Evolutionary conservation across 371 early-diverging fungal genomes (phyloP), one percentile per base, ranked within the genome.

Genomic region (Choanephora cucurbitarum): DNA sequence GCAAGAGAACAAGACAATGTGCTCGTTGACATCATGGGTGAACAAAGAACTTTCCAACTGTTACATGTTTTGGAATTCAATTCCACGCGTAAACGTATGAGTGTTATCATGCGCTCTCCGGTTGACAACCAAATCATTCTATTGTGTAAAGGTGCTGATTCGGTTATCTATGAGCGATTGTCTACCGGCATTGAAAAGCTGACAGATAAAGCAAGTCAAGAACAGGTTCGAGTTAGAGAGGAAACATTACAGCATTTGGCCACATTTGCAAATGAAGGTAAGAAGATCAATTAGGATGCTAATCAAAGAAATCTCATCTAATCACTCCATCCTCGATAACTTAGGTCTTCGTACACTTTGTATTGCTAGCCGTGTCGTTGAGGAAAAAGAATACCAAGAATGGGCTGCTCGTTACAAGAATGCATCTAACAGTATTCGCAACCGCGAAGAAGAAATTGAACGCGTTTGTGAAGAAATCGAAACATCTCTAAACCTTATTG

Each of bases 71-170:
- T 94, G 1, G 94, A 94, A 66, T 94, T 94, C 65, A 91, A 90
- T 53, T 91, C 91, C 37, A 87, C 83, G n/a, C 74, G 94, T 39
- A 94, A 93, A 67, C 83, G 94, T 44, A 93, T 93, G 94, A 89
- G 91, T 19, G 84, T 92, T 6, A 83, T 94, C 37, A 70, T 90
- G 60, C 64, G 87, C 24, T 79, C 84, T 3, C 82, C 82, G 1
- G 83, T 85, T 44, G 85, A 89, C 21, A 89, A 87, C 0, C 67
- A 82, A 10, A 85, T 97, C 22, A 79, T 91, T 13, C 73, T 98
- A 22, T 72, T 93, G 31, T 89, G 88, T 60, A 99, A 99, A 74
- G 99, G 99, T 10, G 97, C 98, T 11, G 99, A 99, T 65, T 87
- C 87, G 17, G 90, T 94, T 0, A 89, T 95, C 21, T 92, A 87